Conservation (phyloP, 495 filamentous ascomycete species). For the Penicillium cinerascens region DNA sequence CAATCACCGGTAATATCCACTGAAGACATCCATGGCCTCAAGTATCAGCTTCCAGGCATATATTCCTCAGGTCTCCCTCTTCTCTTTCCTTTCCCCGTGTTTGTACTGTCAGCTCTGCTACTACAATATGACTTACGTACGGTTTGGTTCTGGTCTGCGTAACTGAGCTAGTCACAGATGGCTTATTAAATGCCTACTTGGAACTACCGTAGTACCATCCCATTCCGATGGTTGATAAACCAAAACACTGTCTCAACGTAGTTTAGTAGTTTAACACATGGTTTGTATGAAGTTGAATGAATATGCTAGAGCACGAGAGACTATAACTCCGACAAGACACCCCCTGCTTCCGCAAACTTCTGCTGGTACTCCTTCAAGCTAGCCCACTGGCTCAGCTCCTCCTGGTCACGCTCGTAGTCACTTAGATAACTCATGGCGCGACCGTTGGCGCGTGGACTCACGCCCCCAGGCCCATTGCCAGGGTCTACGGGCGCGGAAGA, state of each 20-base stretch:
- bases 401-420: conserved; percentile 62
- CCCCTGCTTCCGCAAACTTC: conserved; percentile 64
- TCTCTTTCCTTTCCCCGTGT: no score
- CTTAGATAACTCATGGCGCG: conserved; percentile 42
- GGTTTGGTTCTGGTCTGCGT: no score
- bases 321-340: conserved; percentile 39
- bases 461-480: conserved; percentile 3
- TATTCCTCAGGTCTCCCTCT: no score
- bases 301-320: neutral
- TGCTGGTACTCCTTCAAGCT: conserved; percentile 70
- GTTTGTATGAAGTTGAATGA: neutral
- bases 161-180: no score
- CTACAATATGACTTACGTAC: no score
- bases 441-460: conserved; percentile 28
- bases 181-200: no score
- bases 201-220: no score
- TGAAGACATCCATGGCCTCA: no score
- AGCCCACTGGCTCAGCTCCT: conserved; percentile 68
- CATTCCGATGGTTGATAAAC: no score
- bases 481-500: conserved; percentile 13
- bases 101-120: no score
- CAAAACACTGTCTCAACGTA: neutral
- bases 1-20: no score
- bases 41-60: no score
- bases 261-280: neutral